Percentiles rank a stretch among this genome's conserved stretches.
Evolutionary conservation across 2,329 filamentous ascomycete genomes (phyloP).

Genomic region (Colletotrichum musicola): DNA sequence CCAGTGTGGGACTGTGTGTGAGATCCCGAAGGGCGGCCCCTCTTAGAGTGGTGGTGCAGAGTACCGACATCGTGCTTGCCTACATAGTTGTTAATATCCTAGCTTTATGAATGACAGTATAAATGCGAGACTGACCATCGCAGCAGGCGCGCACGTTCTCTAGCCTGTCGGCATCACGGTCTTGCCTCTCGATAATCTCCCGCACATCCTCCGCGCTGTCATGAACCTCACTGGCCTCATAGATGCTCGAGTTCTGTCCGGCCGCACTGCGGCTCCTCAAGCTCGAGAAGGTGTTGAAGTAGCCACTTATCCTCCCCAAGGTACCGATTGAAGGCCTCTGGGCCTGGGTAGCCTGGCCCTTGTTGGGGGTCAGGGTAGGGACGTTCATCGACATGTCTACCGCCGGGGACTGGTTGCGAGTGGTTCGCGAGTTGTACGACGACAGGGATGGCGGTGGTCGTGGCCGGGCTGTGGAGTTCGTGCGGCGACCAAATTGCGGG

Average conservation of each 20-base stretch:
- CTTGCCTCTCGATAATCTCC: conserved; percentile 82
- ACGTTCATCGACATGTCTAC: conserved; percentile 63
- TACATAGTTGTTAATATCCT: conserved; percentile 50
- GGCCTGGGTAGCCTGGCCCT: conserved; percentile 52
- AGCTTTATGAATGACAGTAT: neutral
- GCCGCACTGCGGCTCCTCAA: conserved; percentile 65
- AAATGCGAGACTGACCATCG: conserved; percentile 78
- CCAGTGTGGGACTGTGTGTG: conserved; percentile 52
- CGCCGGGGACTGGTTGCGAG: conserved; percentile 73
- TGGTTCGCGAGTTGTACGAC: conserved; percentile 83
- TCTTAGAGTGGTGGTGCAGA: conserved; percentile 62
- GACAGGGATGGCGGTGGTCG: conserved; percentile 76
- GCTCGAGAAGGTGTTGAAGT: conserved; percentile 70
- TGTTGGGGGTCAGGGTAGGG: conserved; percentile 68
- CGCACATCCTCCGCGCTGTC: conserved; percentile 88
- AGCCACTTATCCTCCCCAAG: conserved; percentile 70
- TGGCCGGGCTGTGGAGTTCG: conserved; percentile 53
- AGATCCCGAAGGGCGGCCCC: conserved; percentile 53
- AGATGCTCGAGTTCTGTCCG: conserved; percentile 62
- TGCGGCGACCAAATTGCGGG: conserved; percentile 63
- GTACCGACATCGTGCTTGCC: conserved; percentile 81
- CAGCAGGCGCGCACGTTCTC: conserved; percentile 98
- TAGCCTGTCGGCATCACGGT: conserved; percentile 81
- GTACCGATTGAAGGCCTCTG: conserved; percentile 59
- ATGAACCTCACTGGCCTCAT: conserved; percentile 73